Conservation (phyloP, 129 eudicot genomes). For the Lonicera japonica region DNA sequence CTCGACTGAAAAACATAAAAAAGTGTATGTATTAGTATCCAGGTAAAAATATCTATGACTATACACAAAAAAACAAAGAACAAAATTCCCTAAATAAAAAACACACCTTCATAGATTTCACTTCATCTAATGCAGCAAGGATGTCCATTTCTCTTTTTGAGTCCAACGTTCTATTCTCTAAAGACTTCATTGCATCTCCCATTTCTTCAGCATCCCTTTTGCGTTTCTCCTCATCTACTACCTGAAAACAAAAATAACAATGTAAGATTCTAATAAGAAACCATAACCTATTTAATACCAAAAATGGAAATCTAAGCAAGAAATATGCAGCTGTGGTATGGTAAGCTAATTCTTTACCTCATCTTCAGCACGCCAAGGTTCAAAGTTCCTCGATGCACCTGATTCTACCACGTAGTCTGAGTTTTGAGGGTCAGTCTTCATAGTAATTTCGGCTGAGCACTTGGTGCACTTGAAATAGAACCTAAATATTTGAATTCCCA, state of each 20-base stretch:
- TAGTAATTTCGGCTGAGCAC: constrained; percentile 64
- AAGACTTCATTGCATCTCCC: constrained; percentile 81
- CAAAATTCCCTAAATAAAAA: neutral
- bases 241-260: constrained; percentile 16
- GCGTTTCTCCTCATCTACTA: constrained; percentile 38
- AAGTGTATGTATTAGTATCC: constrained; percentile 7
- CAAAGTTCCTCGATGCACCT: constrained; percentile 63
- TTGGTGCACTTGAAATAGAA: constrained; percentile 73
- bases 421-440: constrained; percentile 75
- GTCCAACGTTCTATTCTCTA: constrained; percentile 61
- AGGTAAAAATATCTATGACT: too few species aligned
- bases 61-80: neutral
- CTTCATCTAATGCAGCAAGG: constrained; percentile 63
- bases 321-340: too few species aligned
- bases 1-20: constrained; percentile 43
- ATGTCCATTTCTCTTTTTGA: constrained; percentile 76
- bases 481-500: constrained; percentile 73
- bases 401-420: constrained; percentile 66
- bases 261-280: too few species aligned
- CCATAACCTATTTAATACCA: too few species aligned
- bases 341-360: constrained; percentile 29
- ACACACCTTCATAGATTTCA: constrained; percentile 72
- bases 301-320: neutral
- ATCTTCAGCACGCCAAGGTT: constrained; percentile 73
- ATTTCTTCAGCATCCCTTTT: constrained; percentile 62